Percentiles rank a stretch among this genome's conserved stretches.
These are phyloP conservation scores for Colletotrichum filicis DNA, from an alignment of 2,329 filamentous ascomycete genomes.

Conservation along the genomic window DNA sequence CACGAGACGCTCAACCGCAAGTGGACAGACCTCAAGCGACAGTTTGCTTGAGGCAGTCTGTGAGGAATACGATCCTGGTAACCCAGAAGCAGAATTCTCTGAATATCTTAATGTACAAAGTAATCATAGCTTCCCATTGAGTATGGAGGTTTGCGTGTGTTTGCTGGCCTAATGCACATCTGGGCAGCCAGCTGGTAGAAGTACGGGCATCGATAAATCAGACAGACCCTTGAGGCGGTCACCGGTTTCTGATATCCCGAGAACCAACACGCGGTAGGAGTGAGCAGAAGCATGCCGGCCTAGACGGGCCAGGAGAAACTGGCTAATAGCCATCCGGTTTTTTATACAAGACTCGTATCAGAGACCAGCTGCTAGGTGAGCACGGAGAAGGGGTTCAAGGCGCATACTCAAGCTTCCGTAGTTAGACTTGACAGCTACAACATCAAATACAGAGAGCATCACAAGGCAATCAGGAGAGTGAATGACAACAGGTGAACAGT, in stretches of 20 bases:
- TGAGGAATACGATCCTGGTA: constrained; percentile 20
- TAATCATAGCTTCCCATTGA: constrained; percentile 32
- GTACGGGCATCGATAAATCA: not conserved
- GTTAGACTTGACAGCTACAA: not conserved
- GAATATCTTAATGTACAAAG: constrained; percentile 36
- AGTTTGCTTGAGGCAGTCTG: constrained; percentile 55
- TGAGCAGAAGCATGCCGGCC: not conserved
- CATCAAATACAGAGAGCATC: not conserved
- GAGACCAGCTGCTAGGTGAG: not conserved
- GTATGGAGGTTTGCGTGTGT: constrained; percentile 30
- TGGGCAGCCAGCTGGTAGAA: constrained; percentile 20
- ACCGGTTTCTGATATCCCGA: constrained; percentile 28
- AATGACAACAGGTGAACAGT: not conserved
- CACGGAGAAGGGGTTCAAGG: not conserved
- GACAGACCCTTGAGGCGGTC: constrained; percentile 1
- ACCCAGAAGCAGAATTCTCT: constrained; percentile 33
- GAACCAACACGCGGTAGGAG: constrained; percentile 8
- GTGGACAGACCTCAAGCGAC: constrained; percentile 78
- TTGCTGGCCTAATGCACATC: constrained; percentile 34
- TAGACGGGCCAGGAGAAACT: not conserved
- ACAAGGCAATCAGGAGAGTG: not conserved
- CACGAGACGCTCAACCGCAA: constrained; percentile 80
- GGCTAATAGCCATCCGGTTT: not conserved
- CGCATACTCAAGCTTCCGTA: not conserved
- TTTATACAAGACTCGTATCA: not conserved